Evolutionary conservation across 1,284 basidiomycete genomes (phyloP), one percentile per base, ranked within the genome.

Genomic region (Trametes versicolor): DNA sequence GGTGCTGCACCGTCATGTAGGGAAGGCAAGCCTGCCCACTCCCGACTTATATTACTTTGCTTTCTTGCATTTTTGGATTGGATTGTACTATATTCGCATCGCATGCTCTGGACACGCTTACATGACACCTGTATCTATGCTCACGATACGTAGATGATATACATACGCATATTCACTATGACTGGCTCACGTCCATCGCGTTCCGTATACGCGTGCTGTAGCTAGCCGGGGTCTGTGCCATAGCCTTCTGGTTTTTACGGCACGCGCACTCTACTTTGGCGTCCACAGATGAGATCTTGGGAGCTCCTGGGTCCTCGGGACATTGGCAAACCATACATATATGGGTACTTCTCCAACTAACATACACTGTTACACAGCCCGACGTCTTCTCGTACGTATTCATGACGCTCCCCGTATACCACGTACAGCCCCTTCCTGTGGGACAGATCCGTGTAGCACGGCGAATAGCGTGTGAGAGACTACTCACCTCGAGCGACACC

Each of bases 1-100:
- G 53, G 8, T 68, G 66, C 58, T 70, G 70, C 51, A 58, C 49
- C 23, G 10, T 70, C 43, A 69, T 70, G 70, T 71, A 61, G 66
- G 45, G 45, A 1, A 34, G 19, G 4, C 25, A 17, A 4, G 10
- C 4, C n/a, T 15, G 29, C 41, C 15, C 32, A 4, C 47, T 12
- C 4, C 49, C 4, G 9, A n/a, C 15, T 19, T 21, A 23, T 21
- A 8, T 29, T 21, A 8, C 41, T 50, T 52, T 52, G 54, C 45
- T 55, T 32, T 61, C 58, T 53, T 47, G 50, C 51, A 45, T 29
- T 10, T 10, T 41, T 47, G 61, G 39, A 45, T 63, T 6, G 54
- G 50, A 57, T 41, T 58, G 61, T 62, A 57, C 54, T 52, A 51
- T 62, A 62, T 8, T 32, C 39, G 27, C 37, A 36, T 36, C 50